A percentile compares a stretch with the other conserved stretches of the same genome.
These are phyloP conservation scores for Helminthosporium solani DNA, from an alignment of 2,329 filamentous ascomycete species.

Conservation along the genomic window DNA sequence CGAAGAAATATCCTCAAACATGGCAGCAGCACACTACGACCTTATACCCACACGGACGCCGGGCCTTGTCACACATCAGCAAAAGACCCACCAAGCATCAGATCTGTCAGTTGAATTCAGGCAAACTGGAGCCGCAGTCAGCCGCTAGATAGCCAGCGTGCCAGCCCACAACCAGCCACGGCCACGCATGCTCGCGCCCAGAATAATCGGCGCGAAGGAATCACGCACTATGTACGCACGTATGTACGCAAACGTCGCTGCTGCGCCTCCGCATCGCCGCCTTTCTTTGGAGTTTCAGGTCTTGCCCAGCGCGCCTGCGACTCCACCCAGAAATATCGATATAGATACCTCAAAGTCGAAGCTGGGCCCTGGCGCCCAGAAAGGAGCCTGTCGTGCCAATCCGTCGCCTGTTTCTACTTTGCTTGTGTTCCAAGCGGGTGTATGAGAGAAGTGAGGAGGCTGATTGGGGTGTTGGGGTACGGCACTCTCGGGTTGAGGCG, in stretches of 20 bases:
- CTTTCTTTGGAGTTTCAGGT: conserved; percentile 35
- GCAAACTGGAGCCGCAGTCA: neutral
- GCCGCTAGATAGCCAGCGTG: neutral
- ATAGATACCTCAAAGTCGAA: no score
- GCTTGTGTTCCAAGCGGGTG: neutral
- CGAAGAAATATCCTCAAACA: conserved; percentile 1
- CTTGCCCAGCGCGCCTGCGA: conserved; percentile 33
- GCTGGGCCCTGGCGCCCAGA: no score
- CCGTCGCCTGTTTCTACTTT: neutral
- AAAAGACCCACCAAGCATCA: neutral
- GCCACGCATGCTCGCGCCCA: neutral
- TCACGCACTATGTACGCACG: conserved; percentile 8
- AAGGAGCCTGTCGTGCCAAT: no score
- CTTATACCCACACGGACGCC: conserved; percentile 8
- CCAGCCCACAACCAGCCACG: neutral
- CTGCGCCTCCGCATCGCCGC: conserved; percentile 19
- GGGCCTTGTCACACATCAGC: neutral
- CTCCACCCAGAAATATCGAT: no score
- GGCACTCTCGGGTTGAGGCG: no score
- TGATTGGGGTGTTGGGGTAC: no score
- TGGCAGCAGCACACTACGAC: conserved; percentile 6
- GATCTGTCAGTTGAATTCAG: neutral
- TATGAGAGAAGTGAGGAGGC: neutral
- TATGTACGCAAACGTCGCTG: conserved; percentile 4
- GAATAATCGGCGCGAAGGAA: conserved; percentile 10